Percentiles rank a stretch among this genome's conserved stretches.
Conservation (phyloP, 805 yeast species). For the Clavispora santaluciae region DNA sequence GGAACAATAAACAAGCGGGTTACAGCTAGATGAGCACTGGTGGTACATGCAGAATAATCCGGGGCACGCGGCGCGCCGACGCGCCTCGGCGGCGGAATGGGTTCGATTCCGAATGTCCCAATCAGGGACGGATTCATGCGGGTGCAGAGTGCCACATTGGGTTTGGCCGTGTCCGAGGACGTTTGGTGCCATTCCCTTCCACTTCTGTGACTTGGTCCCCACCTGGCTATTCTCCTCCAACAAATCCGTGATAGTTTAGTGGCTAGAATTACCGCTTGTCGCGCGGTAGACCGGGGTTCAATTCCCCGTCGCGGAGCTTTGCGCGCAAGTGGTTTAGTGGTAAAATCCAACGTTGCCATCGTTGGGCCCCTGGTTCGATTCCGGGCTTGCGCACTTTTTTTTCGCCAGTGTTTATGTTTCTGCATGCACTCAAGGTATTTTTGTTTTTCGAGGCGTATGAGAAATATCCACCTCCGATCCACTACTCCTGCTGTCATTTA, state of each 20-base stretch:
- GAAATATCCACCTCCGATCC: neutral
- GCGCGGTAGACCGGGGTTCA: constrained; percentile 21
- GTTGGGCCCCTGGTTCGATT: constrained; percentile 12
- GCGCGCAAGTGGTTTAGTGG: constrained; percentile 11
- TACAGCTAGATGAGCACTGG: too few species aligned
- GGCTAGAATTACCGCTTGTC: constrained; percentile 21
- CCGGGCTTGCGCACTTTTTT: constrained; percentile 11
- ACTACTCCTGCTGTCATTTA: too few species aligned
- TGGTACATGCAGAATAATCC: too few species aligned
- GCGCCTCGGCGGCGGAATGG: too few species aligned
- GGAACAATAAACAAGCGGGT: neutral
- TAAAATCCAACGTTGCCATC: constrained; percentile 13
- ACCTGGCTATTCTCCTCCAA: too few species aligned
- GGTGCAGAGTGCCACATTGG: too few species aligned
- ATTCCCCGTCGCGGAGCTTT: constrained; percentile 19
- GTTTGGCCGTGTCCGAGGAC: too few species aligned
- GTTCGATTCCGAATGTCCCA: too few species aligned
- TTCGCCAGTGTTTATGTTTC: neutral
- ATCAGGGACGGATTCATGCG: too few species aligned
- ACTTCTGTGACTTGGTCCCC: too few species aligned
- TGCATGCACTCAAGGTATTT: neutral
- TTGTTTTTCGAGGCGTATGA: neutral
- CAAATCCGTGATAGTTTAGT: constrained; percentile 18
- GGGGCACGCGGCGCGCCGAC: too few species aligned
- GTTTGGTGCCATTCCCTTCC: too few species aligned